Evolutionary conservation across 495 filamentous ascomycete species (phyloP).

Genomic region (Chaetomium fimeti): DNA sequence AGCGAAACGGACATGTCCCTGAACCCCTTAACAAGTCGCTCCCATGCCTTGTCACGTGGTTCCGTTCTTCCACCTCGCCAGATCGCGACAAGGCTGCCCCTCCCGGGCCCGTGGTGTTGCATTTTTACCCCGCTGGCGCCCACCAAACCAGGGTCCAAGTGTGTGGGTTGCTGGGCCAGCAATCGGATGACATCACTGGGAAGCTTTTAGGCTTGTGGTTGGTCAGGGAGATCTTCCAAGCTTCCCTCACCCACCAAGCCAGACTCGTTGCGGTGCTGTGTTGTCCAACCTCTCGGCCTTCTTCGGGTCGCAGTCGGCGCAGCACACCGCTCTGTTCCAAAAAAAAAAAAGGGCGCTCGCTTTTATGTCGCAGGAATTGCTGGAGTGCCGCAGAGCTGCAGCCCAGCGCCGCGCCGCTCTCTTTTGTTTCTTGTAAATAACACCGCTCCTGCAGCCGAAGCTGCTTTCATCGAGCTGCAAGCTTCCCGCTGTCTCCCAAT

Average conservation of each 20-base stretch:
- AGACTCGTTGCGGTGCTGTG: conserved; percentile 1
- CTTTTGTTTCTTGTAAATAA: conserved; percentile 7
- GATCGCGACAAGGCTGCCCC: neutral
- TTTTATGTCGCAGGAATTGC: neutral
- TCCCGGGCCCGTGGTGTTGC: conserved; percentile 5
- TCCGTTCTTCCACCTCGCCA: neutral
- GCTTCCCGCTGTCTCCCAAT: neutral
- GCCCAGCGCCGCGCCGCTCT: no score
- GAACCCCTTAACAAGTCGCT: neutral
- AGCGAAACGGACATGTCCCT: neutral
- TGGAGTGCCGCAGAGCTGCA: neutral
- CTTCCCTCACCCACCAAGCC: conserved; percentile 10
- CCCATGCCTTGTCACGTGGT: conserved; percentile 9
- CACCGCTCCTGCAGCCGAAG: neutral
- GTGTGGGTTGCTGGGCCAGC: conserved; percentile 30
- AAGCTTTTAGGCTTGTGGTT: conserved; percentile 21
- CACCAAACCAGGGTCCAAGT: conserved; percentile 7
- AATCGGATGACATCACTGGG: conserved; percentile 30
- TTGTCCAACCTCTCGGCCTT: neutral
- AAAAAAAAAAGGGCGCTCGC: neutral
- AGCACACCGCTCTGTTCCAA: conserved; percentile 7
- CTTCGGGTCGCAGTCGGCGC: neutral
- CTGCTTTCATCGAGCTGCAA: conserved; percentile 1
- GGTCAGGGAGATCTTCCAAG: conserved; percentile 10
- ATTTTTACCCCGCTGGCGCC: conserved; percentile 26